Evolutionary conservation across 495 filamentous ascomycete genomes (phyloP).

Genomic region (Penicillium daleae): DNA sequence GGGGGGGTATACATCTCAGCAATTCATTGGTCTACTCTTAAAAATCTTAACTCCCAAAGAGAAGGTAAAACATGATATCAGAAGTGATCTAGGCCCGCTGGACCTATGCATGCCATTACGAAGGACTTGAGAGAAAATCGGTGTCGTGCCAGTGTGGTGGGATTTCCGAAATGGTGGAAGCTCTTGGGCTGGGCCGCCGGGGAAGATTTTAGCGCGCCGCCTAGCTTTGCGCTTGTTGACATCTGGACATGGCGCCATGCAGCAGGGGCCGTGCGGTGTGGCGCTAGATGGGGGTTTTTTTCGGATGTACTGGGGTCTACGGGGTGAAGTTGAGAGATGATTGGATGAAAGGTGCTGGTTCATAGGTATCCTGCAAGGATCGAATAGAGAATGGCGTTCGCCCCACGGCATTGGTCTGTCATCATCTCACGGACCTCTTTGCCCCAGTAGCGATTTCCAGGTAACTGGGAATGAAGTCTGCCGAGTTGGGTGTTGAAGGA

Average conservation of each 20-base stretch:
- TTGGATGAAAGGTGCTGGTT: slow-evolving; percentile 22
- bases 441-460: slow-evolving; percentile 25
- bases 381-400: background rate
- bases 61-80: background rate
- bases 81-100: background rate
- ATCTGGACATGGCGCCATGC: slow-evolving; percentile 11
- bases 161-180: slow-evolving; percentile 19
- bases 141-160: slow-evolving; percentile 20
- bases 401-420: slow-evolving; percentile 4
- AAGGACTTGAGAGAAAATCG: background rate
- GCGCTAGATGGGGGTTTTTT: background rate
- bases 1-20: background rate
- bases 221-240: slow-evolving; percentile 20
- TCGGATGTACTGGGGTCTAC: background rate
- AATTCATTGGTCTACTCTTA: background rate
- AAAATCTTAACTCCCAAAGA: background rate
- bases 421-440: background rate
- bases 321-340: slow-evolving; percentile 1
- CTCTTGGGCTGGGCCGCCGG: slow-evolving; percentile 23
- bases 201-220: slow-evolving; percentile 25
- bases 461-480: slow-evolving; percentile 25
- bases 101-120: slow-evolving; percentile 18
- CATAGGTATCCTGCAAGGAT: slow-evolving; percentile 26
- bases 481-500: background rate
- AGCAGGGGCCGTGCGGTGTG: background rate